A percentile compares a stretch with the other conserved stretches of the same genome.
Conservation (phyloP, 2,329 filamentous ascomycete genomes). For the Hirsutella thompsonii region DNA sequence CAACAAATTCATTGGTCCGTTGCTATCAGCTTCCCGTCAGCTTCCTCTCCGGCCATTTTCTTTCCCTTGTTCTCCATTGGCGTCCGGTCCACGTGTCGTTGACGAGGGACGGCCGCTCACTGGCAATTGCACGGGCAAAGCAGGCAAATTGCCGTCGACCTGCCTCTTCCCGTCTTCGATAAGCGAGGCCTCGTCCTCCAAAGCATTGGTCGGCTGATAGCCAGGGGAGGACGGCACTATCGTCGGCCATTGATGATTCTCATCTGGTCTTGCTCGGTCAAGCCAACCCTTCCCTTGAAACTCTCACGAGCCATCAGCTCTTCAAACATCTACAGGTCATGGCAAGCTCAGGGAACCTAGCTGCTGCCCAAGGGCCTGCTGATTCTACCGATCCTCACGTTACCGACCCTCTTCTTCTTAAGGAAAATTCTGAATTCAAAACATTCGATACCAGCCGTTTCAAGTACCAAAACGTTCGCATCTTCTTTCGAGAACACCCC, state of each 20-base stretch:
- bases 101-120: not conserved
- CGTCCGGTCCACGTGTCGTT: too few species aligned
- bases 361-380: not conserved
- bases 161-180: not conserved
- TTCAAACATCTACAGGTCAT: conserved; percentile 2
- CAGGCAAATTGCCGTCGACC: not conserved
- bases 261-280: too few species aligned
- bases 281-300: too few species aligned
- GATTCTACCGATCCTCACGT: conserved; percentile 24
- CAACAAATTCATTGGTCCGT: too few species aligned
- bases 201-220: not conserved
- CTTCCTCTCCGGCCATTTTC: too few species aligned
- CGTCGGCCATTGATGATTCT: too few species aligned
- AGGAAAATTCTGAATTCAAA: conserved; percentile 58
- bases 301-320: too few species aligned
- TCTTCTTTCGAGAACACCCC: conserved; percentile 72
- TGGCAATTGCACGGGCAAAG: not conserved
- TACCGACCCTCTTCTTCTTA: conserved; percentile 69
- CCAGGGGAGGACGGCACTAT: not conserved
- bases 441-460: conserved; percentile 59
- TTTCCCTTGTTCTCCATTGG: too few species aligned
- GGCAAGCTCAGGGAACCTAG: not conserved
- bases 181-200: not conserved
- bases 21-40: too few species aligned
- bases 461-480: conserved; percentile 63